phyloP scores from a whole-genome alignment of 2,329 filamentous ascomycete genomes.

The Magnaporthiopsis rhizophila region DNA sequence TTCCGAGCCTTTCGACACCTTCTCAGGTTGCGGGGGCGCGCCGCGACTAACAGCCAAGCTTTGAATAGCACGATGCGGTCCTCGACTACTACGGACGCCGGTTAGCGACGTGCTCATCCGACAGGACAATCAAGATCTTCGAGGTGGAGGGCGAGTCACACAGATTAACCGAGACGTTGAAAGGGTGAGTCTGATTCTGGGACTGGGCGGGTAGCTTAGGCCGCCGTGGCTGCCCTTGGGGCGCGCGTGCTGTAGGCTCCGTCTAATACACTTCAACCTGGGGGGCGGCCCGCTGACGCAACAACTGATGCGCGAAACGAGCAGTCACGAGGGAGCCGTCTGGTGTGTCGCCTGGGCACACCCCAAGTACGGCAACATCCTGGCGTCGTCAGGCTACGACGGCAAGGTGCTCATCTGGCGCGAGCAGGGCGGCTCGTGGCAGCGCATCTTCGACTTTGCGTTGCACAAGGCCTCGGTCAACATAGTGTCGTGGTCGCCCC shows the following conservation, averaged over 20 bases:
- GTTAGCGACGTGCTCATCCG: constrained; percentile 93
- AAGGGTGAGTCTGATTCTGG: constrained; percentile 56
- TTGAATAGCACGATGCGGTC: constrained; percentile 80
- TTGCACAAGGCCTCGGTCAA: constrained; percentile 95
- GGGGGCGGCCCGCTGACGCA: not conserved
- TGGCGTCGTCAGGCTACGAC: constrained; percentile 92
- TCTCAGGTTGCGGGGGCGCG: not conserved
- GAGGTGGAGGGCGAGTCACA: constrained; percentile 93
- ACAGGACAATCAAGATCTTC: constrained; percentile 99
- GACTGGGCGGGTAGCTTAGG: not conserved
- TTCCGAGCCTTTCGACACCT: constrained; percentile 11
- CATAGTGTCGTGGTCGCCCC: constrained; percentile 94
- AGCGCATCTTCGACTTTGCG: constrained; percentile 85
- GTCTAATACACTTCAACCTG: not conserved
- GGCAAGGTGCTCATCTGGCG: constrained; percentile 99
- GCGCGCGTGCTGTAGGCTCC: no score
- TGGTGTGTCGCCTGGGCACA: constrained; percentile 99
- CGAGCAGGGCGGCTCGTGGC: constrained; percentile 70
- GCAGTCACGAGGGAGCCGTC: constrained; percentile 89
- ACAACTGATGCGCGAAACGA: not conserved
- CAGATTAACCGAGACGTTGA: constrained; percentile 82
- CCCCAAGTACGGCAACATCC: constrained; percentile 96
- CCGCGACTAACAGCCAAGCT: constrained; percentile 10
- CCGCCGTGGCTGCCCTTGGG: not conserved
- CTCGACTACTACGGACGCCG: constrained; percentile 97